phyloP scores from a whole-genome alignment of 331 rosid genomes.

The Telfairia occidentalis region DNA sequence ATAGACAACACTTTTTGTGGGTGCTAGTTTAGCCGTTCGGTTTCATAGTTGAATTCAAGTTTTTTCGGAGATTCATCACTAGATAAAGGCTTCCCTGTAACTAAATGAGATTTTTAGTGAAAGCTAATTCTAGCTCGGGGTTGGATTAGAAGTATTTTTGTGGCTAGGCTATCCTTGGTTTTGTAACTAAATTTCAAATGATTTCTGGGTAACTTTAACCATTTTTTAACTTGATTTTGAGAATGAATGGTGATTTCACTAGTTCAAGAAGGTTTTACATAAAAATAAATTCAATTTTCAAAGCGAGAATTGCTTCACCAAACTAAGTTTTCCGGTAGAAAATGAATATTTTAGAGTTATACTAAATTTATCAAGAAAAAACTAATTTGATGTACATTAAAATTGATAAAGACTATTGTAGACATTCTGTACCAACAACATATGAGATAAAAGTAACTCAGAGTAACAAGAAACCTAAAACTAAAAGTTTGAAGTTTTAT shows the following conservation, averaged over 20 bases:
- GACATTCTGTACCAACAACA: not conserved
- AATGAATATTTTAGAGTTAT: no score
- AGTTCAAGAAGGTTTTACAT: no score
- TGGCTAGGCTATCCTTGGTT: not conserved
- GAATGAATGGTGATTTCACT: no score
- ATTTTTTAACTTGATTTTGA: no score
- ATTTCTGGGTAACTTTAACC: no score
- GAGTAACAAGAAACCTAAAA: not conserved
- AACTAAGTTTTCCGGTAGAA: no score
- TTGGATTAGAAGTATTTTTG: not conserved
- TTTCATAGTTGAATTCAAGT: not conserved
- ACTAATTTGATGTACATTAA: no score
- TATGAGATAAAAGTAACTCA: not conserved
- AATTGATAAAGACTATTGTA: not conserved
- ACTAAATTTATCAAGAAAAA: not conserved
- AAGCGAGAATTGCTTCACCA: no score
- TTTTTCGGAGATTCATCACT: not conserved
- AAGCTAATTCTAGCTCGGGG: not conserved
- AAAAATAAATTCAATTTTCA: no score
- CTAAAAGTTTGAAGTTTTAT: not conserved
- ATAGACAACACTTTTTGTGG: not conserved
- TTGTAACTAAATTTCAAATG: not conserved
- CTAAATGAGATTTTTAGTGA: not conserved
- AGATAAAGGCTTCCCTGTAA: not conserved
- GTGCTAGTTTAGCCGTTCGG: not conserved